phyloP scores from a whole-genome alignment of 306 rosid species.

The Cicer bijugum region DNA sequence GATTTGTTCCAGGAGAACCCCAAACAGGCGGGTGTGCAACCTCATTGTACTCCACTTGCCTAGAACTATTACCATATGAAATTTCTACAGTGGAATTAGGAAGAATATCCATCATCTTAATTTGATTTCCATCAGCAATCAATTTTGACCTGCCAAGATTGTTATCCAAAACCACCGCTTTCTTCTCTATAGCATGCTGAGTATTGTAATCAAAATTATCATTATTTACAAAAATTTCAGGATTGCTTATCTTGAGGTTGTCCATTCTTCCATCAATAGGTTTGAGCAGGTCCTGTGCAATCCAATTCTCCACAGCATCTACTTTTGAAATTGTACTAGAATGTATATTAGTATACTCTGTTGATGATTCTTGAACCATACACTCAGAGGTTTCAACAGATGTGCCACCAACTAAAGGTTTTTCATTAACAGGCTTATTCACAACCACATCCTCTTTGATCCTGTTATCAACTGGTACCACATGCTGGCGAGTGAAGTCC shows the following conservation, averaged over 20 bases:
- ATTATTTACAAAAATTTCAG: slow-evolving; percentile 52
- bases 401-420: slow-evolving; percentile 48
- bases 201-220: slow-evolving; percentile 52
- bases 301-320: slow-evolving; percentile 55
- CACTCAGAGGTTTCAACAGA: slow-evolving; percentile 53
- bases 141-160: slow-evolving; percentile 47
- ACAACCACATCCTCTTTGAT: slow-evolving; percentile 49
- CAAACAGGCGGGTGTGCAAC: slow-evolving; percentile 58
- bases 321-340: slow-evolving; percentile 50
- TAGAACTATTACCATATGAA: slow-evolving; percentile 52
- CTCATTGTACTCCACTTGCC: slow-evolving; percentile 63
- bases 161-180: slow-evolving; percentile 52
- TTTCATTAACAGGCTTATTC: slow-evolving; percentile 53
- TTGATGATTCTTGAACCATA: slow-evolving; percentile 56
- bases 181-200: slow-evolving; percentile 51
- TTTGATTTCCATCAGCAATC: slow-evolving; percentile 47
- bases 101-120: slow-evolving; percentile 47
- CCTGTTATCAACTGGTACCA: slow-evolving; percentile 52
- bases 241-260: slow-evolving; percentile 49
- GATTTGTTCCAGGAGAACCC: slow-evolving; percentile 63
- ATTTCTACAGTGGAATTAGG: slow-evolving; percentile 53
- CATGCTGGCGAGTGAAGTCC: slow-evolving; percentile 49
- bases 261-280: slow-evolving; percentile 64
- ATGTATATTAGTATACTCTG: slow-evolving; percentile 50
- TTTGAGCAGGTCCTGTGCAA: slow-evolving; percentile 56